Conservation (phyloP, 2,329 filamentous ascomycete species). For the Claviceps monticola region DNA sequence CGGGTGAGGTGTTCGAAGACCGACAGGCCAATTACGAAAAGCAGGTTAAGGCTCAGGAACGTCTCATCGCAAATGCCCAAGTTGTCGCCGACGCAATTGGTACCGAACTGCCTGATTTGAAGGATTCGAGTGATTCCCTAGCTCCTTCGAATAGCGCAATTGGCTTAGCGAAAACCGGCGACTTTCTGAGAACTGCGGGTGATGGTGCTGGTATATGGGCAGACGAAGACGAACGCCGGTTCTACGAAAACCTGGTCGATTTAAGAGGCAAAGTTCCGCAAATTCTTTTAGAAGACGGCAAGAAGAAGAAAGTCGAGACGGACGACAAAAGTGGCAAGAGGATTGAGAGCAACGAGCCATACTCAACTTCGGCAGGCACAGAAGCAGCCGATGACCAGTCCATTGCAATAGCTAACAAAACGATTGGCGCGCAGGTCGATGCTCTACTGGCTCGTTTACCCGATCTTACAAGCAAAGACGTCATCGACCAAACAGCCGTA, state of each 20-base stretch:
- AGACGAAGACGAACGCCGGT: constrained; percentile 92
- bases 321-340: constrained; percentile 79
- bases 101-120: constrained; percentile 85
- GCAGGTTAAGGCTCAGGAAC: constrained; percentile 82
- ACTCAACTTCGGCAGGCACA: constrained; percentile 36
- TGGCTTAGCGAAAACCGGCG: constrained; percentile 83
- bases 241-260: constrained; percentile 94
- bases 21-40: constrained; percentile 93
- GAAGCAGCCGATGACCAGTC: constrained; percentile 65
- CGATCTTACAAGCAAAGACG: constrained; percentile 81
- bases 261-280: constrained; percentile 90
- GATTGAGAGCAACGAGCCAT: constrained; percentile 36
- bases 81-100: constrained; percentile 78
- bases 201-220: constrained; percentile 96
- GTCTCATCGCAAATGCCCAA: constrained; percentile 79
- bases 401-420: constrained; percentile 93
- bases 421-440: constrained; percentile 92
- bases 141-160: constrained; percentile 61
- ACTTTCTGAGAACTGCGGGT: constrained; percentile 79
- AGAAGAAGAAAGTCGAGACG: constrained; percentile 76
- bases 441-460: constrained; percentile 76
- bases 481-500: constrained; percentile 81
- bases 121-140: constrained; percentile 62
- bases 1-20: constrained; percentile 95
- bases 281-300: constrained; percentile 83